Percentiles rank a stretch among this genome's conserved stretches.
Evolutionary conservation across 2,329 filamentous ascomycete species (phyloP).

Genomic region (Ambrosiella xylebori): DNA sequence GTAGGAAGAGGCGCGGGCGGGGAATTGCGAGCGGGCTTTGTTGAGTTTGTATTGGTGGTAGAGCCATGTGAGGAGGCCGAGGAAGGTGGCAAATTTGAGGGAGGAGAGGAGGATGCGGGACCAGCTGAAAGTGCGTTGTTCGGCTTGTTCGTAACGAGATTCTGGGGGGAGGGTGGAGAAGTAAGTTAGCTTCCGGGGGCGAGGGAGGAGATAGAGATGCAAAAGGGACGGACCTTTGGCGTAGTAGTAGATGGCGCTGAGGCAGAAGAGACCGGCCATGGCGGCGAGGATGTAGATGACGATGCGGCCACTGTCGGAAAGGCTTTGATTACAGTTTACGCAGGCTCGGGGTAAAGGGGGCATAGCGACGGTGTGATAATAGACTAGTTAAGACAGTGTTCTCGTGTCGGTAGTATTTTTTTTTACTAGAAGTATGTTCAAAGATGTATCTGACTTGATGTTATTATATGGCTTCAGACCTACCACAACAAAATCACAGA

Average conservation of each 20-base stretch:
- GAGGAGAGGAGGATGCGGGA: slow-evolving; percentile 1
- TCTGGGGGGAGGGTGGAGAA: neutral
- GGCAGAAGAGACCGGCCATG: slow-evolving; percentile 4
- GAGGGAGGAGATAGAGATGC: no score
- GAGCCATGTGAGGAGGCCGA: slow-evolving; percentile 8
- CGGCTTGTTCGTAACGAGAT: slow-evolving; percentile 8
- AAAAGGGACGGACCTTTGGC: slow-evolving; percentile 2
- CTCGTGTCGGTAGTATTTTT: neutral
- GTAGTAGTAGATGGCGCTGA: slow-evolving; percentile 9
- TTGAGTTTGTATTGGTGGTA: slow-evolving; percentile 10
- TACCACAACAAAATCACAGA: neutral
- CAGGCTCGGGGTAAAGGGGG: neutral
- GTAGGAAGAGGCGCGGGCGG: neutral
- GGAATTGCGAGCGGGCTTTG: neutral
- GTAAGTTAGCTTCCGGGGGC: neutral
- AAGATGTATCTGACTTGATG: neutral
- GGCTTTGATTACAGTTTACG: neutral
- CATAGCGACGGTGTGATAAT: neutral
- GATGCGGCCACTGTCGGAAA: neutral
- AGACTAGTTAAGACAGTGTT: no score
- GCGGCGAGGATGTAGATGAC: slow-evolving; percentile 4
- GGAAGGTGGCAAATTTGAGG: slow-evolving; percentile 4
- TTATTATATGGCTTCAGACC: neutral
- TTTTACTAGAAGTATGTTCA: neutral
- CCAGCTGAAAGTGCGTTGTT: slow-evolving; percentile 5